phyloP scores from a whole-genome alignment of 495 filamentous ascomycete genomes.

The Massariosphaeria phaeospora region DNA sequence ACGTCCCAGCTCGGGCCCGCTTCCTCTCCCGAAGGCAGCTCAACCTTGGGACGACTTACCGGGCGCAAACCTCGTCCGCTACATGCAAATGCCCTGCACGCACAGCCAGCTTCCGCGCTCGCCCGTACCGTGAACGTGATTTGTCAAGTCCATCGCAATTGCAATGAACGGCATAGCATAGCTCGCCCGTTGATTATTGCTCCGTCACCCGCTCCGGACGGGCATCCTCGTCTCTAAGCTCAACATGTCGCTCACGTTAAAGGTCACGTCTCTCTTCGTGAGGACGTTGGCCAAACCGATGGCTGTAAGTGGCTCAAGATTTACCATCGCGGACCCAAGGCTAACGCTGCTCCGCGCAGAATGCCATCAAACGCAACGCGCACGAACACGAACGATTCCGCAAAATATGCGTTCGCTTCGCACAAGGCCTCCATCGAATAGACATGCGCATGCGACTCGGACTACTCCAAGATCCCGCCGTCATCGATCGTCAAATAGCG shows the following conservation, averaged over 20 bases:
- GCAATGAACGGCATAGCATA: not conserved
- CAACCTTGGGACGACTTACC: too few species aligned
- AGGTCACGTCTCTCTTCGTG: slow-evolving; percentile 63
- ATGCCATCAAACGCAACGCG: slow-evolving; percentile 87
- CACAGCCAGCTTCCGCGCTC: too few species aligned
- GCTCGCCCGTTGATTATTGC: not conserved
- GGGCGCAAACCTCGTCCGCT: too few species aligned
- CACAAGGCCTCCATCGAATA: slow-evolving; percentile 81
- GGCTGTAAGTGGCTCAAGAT: slow-evolving; percentile 48
- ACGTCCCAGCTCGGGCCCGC: too few species aligned
- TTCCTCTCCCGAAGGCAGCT: too few species aligned
- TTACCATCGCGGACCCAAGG: not conserved
- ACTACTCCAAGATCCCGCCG: slow-evolving; percentile 71
- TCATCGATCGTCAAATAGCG: slow-evolving; percentile 50
- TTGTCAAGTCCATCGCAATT: too few species aligned
- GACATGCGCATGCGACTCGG: slow-evolving; percentile 92
- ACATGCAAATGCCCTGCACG: too few species aligned
- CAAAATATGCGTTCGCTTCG: slow-evolving; percentile 62
- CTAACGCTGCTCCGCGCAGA: slow-evolving; percentile 48
- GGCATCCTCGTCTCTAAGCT: slow-evolving; percentile 3
- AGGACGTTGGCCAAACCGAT: slow-evolving; percentile 69
- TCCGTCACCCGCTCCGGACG: not conserved
- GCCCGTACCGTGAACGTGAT: too few species aligned
- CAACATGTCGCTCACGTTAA: slow-evolving; percentile 60
- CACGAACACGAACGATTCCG: slow-evolving; percentile 92